phyloP scores from a whole-genome alignment of 1,284 basidiomycete genomes.

The Agaricales sp. region DNA sequence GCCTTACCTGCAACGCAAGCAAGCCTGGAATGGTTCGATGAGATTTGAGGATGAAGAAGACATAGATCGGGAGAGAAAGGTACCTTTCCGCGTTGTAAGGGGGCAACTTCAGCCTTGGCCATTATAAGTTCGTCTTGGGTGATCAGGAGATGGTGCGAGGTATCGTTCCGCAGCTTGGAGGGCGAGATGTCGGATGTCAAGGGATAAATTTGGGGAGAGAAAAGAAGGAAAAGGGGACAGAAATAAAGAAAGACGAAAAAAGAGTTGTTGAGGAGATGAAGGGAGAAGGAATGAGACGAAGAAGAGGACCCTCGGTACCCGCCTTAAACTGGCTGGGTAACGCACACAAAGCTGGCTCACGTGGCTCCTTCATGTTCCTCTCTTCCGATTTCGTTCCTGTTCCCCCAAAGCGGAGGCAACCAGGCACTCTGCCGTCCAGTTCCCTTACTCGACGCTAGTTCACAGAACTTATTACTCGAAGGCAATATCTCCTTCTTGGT shows the following conservation, averaged over 20 bases:
- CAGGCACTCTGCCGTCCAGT: too few relatives aligned
- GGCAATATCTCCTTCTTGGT: too few relatives aligned
- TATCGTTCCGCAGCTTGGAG: background rate
- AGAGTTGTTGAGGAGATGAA: background rate
- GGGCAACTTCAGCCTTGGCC: background rate
- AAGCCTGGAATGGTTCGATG: background rate
- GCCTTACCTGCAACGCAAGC: background rate
- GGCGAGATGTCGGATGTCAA: background rate
- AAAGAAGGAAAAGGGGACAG: background rate
- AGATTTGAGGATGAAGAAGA: background rate
- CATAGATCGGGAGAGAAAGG: background rate
- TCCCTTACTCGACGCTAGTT: too few relatives aligned
- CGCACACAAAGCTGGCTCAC: too few relatives aligned
- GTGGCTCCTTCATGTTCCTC: too few relatives aligned
- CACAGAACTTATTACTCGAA: too few relatives aligned
- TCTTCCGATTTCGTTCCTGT: too few relatives aligned
- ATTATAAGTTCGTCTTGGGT: too few relatives aligned
- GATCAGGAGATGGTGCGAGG: background rate
- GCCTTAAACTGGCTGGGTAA: too few relatives aligned
- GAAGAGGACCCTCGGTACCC: constrained; percentile 19
- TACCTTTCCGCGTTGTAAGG: background rate
- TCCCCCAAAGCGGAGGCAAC: too few relatives aligned
- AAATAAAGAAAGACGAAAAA: background rate
- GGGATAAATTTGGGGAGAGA: background rate
- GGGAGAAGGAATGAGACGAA: too few relatives aligned